Evolutionary conservation across 75 land plant species (phyloP).

Genomic region (Larix kaempferi): DNA sequence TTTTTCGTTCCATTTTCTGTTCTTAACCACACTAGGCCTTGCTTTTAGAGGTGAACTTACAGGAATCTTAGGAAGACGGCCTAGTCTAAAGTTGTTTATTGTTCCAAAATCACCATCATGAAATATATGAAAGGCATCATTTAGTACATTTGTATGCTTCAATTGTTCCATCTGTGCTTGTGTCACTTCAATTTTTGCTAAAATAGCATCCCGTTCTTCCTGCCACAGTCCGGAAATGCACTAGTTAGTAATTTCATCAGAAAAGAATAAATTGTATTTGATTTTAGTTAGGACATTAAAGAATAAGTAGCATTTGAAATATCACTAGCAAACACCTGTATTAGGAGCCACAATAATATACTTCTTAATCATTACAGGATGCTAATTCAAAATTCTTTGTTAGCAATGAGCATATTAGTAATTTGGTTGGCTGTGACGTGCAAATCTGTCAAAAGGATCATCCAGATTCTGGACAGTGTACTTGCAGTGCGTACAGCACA

Average conservation of each 20-base stretch:
- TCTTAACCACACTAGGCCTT: background rate
- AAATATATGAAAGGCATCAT: slow-evolving; percentile 92
- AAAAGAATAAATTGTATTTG: background rate
- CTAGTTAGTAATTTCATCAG: background rate
- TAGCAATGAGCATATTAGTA: too few relatives aligned
- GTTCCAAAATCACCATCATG: slow-evolving; percentile 99
- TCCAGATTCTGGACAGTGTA: too few relatives aligned
- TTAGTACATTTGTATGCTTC: slow-evolving; percentile 90
- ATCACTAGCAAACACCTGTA: background rate
- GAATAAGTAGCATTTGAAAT: background rate
- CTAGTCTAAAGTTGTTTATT: slow-evolving; percentile 93
- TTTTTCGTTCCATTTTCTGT: background rate
- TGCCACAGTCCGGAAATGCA: slow-evolving; percentile 19
- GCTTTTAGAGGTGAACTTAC: slow-evolving; percentile 32
- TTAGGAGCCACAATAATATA: background rate
- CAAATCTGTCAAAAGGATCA: too few relatives aligned
- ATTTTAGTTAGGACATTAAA: background rate
- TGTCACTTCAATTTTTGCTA: slow-evolving; percentile 90
- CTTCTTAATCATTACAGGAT: background rate
- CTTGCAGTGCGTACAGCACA: too few relatives aligned
- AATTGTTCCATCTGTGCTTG: slow-evolving; percentile 85
- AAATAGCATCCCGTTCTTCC: slow-evolving; percentile 96
- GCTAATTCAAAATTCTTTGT: background rate
- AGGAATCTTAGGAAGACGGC: slow-evolving; percentile 84
- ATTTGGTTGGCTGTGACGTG: background rate